Evolutionary conservation across 2,329 filamentous ascomycete species (phyloP).

Genomic region (Verticillium dahliae): DNA sequence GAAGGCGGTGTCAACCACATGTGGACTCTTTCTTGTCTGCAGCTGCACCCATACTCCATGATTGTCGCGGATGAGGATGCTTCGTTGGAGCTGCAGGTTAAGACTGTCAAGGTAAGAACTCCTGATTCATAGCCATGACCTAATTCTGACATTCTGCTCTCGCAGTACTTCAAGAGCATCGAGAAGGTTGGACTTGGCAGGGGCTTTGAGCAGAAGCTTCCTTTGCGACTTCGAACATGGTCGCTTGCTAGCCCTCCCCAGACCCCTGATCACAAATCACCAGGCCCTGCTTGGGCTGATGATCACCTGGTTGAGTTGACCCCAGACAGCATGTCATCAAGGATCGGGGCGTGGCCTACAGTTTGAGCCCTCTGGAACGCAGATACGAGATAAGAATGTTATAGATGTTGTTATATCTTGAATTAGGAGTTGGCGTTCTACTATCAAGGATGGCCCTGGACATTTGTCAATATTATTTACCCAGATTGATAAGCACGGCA

Average conservation of each 20-base stretch:
- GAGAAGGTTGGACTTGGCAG: conserved; percentile 44
- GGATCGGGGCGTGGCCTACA: conserved; percentile 9
- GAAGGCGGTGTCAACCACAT: conserved; percentile 73
- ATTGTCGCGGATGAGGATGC: conserved; percentile 71
- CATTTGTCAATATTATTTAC: too few relatives aligned
- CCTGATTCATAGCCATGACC: neutral
- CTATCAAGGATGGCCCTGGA: too few relatives aligned
- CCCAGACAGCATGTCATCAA: conserved; percentile 13
- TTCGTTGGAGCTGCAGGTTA: conserved; percentile 56
- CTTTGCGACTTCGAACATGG: conserved; percentile 14
- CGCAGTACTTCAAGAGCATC: conserved; percentile 46
- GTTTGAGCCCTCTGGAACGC: neutral
- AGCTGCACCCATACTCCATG: conserved; percentile 66
- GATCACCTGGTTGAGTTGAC: conserved; percentile 9
- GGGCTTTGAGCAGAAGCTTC: conserved; percentile 38
- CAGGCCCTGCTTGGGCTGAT: neutral
- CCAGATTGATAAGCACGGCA: too few relatives aligned
- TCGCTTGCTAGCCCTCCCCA: conserved; percentile 11
- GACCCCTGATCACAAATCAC: conserved; percentile 11
- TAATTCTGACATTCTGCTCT: neutral
- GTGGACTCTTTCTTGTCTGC: conserved; percentile 71
- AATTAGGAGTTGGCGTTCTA: neutral
- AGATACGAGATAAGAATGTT: neutral
- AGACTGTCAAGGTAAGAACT: conserved; percentile 47
- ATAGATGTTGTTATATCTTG: neutral